Base-by-base conservation (phyloP, 1,139 yeast genomes). In the Zygotorulaspora mrakii region DNA sequence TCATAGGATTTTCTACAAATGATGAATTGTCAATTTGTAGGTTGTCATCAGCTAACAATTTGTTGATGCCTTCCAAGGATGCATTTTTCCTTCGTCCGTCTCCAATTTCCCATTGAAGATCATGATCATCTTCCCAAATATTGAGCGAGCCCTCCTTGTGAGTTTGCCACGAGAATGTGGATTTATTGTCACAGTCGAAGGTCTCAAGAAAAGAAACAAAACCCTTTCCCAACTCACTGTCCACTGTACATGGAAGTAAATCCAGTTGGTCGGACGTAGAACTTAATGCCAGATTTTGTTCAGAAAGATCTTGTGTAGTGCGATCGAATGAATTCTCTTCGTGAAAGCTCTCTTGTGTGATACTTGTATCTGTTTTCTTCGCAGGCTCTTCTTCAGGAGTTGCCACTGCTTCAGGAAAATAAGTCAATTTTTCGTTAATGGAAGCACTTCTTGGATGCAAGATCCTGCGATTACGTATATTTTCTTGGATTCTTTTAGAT, bases 401-500 rank as follows among this genome's bases (percentile, higher is more conserved):
- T n/a, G n/a, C n/a, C n/a, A n/a, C n/a, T n/a, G n/a, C n/a, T n/a
- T n/a, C n/a, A n/a, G n/a, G n/a, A n/a, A n/a, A n/a, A n/a, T n/a
- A n/a, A n/a, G n/a, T n/a, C n/a, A n/a, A n/a, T n/a, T n/a, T n/a
- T n/a, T n/a, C n/a, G n/a, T n/a, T n/a, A n/a, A n/a, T n/a, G n/a
- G n/a, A n/a, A n/a, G n/a, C n/a, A n/a, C n/a, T 26, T 12, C 9
- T 23, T 29, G 43, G 23, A 16, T 28, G 32, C 11, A 32, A 14
- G 9, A 12, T 18, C 33, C 37, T 38, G 33, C 41, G 43, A 9
- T 18, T 36, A 24, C 37, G 40, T 11, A 47, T 40, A 23, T 45
- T 42, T 21, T 52, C 46, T 35, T 49, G 54, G 10, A 53, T 47
- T 20, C 41, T 48, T 34, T 38, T 53, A 8, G 57, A 52, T n/a